Conservation (phyloP, 2,329 filamentous ascomycete genomes). For the Thielaviopsis populi region DNA sequence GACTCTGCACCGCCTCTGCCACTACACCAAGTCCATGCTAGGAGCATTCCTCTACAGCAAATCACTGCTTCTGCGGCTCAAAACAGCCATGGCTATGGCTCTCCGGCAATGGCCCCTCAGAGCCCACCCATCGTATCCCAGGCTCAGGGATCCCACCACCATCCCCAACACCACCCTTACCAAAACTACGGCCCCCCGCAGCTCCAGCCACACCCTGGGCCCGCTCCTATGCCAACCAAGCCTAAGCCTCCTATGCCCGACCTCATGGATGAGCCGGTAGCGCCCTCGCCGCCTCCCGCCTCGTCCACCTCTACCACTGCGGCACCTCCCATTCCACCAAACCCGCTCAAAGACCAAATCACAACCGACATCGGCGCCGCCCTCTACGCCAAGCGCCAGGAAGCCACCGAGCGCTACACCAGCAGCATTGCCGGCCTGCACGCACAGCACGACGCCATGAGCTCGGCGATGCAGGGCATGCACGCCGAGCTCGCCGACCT, state of each 20-base stretch:
- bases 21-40: not conserved
- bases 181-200: not conserved
- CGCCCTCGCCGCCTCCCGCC: conserved; percentile 33
- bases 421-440: conserved; percentile 59
- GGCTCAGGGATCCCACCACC: not conserved
- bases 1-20: conserved; percentile 35
- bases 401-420: conserved; percentile 55
- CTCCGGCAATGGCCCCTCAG: not conserved
- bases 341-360: conserved; percentile 86
- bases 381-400: conserved; percentile 52
- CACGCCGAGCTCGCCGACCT: conserved; percentile 60
- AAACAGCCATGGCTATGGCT: not conserved
- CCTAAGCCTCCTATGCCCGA: conserved; percentile 34
- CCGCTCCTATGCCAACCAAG: conserved; percentile 22
- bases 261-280: conserved; percentile 42
- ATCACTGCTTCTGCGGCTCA: not conserved
- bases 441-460: conserved; percentile 66
- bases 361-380: conserved; percentile 59
- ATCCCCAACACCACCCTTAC: not conserved
- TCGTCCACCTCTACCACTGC: conserved; percentile 23
- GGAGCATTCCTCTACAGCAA: not conserved
- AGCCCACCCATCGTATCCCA: not conserved
- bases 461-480: conserved; percentile 51
- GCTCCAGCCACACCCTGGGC: conserved; percentile 16
- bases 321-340: conserved; percentile 83